Percentiles rank a stretch among this genome's conserved stretches.
These are phyloP conservation scores for Penicillium cataractarum DNA, from an alignment of 495 filamentous ascomycete genomes.

Conservation along the genomic window DNA sequence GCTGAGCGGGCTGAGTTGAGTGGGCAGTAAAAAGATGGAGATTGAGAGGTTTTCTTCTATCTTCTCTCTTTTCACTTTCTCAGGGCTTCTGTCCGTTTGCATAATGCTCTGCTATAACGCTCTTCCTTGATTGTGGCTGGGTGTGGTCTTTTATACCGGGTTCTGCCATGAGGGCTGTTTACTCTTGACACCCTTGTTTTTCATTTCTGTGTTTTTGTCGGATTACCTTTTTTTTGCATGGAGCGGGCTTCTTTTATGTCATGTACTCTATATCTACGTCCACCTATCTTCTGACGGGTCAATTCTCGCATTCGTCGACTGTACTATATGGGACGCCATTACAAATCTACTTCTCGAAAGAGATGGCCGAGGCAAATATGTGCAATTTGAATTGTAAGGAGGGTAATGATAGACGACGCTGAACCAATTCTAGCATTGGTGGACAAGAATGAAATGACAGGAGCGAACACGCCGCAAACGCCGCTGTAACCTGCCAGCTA, in stretches of 20 bases:
- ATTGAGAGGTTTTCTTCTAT: neutral
- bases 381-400: constrained; percentile 27
- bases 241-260: constrained; percentile 42
- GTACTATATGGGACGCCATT: constrained; percentile 39
- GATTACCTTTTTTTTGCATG: constrained; percentile 40
- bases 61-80: neutral
- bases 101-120: constrained; percentile 1
- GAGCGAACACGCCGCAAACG: constrained; percentile 13
- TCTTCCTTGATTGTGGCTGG: neutral
- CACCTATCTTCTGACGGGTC: constrained; percentile 15
- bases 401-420: constrained; percentile 19
- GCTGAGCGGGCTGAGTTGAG: constrained; percentile 36
- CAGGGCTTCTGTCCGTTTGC: neutral
- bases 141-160: neutral
- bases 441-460: neutral
- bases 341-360: constrained; percentile 8
- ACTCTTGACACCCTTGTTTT: constrained; percentile 10
- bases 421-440: constrained; percentile 8
- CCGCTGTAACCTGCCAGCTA: constrained; percentile 7
- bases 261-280: constrained; percentile 31
- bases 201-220: constrained; percentile 17
- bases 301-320: constrained; percentile 22
- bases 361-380: constrained; percentile 23
- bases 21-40: constrained; percentile 13
- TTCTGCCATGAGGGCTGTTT: neutral